Evolutionary conservation across 805 yeast genomes (phyloP), one percentile per base, ranked within the genome.

Genomic region (Candida corydali): DNA sequence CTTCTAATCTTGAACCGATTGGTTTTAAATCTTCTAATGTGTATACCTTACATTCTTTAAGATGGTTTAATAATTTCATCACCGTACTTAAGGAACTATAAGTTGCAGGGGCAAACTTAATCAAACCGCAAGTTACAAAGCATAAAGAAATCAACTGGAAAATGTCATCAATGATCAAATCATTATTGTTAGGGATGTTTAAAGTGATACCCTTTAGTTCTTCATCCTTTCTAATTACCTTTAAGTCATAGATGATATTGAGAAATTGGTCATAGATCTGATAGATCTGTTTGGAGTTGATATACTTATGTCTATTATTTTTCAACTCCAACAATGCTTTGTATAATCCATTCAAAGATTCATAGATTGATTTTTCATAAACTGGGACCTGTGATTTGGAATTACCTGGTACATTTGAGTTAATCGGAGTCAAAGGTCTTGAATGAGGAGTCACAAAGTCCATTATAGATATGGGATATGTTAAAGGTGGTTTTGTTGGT

Each of bases 61-160:
- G 65, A 61, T 91, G 98, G 45, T 78, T 85, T 47, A 93, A 69
- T 40, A 93, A 65, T 47, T 93, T 78, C 60, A 82, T 82, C 15
- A 93, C 95, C 0, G 98, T 87, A 28, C 88, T 73, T 28, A 91
- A 64, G 3, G 95, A 85, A 5, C 95, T 91, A 61, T 85, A 93
- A 1, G 96, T 86, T 4, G 97, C 96, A 1, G 98, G 96, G 1
- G 96, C 95, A 24, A 87, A 75, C 48, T 87, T 82, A 32, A 84
- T 83, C 49, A 87, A 68, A 3, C 99, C 99, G 41, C 94, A 93
- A 2, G 98, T 86, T 52, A 91, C 76, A 59, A 89, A 86, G 46
- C 93, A 83, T 35, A 93, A 69, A 10, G 95, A 83, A 30, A 91
- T 63, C 32, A 93, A 63, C 58, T 91, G 96, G 70, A 91, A 87